These are phyloP conservation scores for Hippophae tibetana DNA, from an alignment of 306 rosid species.

Conservation along the genomic window DNA sequence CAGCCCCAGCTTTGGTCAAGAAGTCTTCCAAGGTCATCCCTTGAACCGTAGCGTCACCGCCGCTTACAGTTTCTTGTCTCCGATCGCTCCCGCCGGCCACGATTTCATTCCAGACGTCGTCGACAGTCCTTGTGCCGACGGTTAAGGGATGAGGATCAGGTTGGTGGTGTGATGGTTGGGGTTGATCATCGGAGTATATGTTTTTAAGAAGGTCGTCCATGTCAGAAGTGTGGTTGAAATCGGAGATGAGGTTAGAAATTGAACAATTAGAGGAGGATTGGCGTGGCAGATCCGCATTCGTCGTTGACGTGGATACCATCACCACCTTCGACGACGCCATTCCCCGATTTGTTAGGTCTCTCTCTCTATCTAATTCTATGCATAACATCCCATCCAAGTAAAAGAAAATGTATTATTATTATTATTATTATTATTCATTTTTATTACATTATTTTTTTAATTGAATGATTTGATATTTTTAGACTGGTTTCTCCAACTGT, in stretches of 20 bases:
- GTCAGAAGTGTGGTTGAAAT: slow-evolving; percentile 27
- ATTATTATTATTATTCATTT: no score
- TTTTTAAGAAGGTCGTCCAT: slow-evolving; percentile 76
- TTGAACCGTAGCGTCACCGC: slow-evolving; percentile 8
- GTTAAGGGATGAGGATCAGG: slow-evolving; percentile 12
- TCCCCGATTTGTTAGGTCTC: slow-evolving; percentile 34
- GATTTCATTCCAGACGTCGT: slow-evolving; percentile 68
- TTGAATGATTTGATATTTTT: no score
- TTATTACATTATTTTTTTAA: no score
- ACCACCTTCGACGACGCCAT: slow-evolving; percentile 81
- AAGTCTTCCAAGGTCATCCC: slow-evolving; percentile 61
- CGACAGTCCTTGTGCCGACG: slow-evolving; percentile 23
- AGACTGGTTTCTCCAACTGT: no score
- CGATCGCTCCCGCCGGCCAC: slow-evolving; percentile 29
- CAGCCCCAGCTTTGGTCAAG: slow-evolving; percentile 44
- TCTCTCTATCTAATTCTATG: not conserved
- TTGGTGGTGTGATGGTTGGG: not conserved
- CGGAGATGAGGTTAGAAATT: slow-evolving; percentile 41
- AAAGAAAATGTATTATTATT: no score
- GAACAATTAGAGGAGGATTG: slow-evolving; percentile 56
- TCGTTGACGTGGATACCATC: slow-evolving; percentile 32
- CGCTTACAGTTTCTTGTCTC: slow-evolving; percentile 20
- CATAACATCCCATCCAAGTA: no score
- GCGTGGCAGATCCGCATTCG: slow-evolving; percentile 79
- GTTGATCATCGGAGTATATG: slow-evolving; percentile 30